Conservation (phyloP, 2,329 filamentous ascomycete species). For the Fusarium liriodendri region DNA sequence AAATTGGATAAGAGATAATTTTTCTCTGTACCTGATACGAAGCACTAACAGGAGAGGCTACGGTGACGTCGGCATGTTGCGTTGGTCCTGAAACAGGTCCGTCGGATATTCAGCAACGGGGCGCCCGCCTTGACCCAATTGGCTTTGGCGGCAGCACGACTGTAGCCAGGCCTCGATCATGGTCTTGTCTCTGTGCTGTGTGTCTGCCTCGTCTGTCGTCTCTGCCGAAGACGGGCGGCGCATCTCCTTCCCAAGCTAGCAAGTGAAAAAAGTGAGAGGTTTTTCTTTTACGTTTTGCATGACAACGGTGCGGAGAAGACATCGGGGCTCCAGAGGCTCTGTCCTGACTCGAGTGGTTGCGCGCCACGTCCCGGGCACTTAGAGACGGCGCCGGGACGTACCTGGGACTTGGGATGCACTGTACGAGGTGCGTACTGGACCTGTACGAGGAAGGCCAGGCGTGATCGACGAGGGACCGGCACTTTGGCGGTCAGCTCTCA, state of each 20-base stretch:
- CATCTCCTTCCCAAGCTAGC: neutral
- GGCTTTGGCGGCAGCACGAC: conserved; percentile 13
- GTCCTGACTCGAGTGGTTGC: conserved; percentile 29
- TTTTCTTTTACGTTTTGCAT: conserved; percentile 26
- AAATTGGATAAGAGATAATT: conserved; percentile 20
- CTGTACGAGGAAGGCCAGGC: conserved; percentile 28
- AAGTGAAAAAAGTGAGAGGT: conserved; percentile 14
- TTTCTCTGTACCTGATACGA: conserved; percentile 8
- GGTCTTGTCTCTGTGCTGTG: neutral
- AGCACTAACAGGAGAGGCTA: conserved; percentile 13
- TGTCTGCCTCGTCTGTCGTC: neutral
- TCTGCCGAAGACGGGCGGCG: conserved; percentile 2
- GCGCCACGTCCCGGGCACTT: conserved; percentile 21
- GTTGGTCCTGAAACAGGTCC: conserved; percentile 41
- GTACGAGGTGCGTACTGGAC: neutral
- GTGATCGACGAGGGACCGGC: conserved; percentile 30
- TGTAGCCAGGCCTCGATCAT: conserved; percentile 20
- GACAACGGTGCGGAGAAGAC: conserved; percentile 23
- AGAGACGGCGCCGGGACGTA: conserved; percentile 12
- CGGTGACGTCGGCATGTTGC: conserved; percentile 31
- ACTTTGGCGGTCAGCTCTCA: conserved; percentile 38
- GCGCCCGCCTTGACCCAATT: conserved; percentile 25
- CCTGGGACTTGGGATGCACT: conserved; percentile 19
- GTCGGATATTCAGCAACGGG: conserved; percentile 33
- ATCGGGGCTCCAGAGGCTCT: conserved; percentile 6